These are phyloP conservation scores for Triangularia setosa DNA, from an alignment of 2,329 filamentous ascomycete genomes.

Conservation along the genomic window DNA sequence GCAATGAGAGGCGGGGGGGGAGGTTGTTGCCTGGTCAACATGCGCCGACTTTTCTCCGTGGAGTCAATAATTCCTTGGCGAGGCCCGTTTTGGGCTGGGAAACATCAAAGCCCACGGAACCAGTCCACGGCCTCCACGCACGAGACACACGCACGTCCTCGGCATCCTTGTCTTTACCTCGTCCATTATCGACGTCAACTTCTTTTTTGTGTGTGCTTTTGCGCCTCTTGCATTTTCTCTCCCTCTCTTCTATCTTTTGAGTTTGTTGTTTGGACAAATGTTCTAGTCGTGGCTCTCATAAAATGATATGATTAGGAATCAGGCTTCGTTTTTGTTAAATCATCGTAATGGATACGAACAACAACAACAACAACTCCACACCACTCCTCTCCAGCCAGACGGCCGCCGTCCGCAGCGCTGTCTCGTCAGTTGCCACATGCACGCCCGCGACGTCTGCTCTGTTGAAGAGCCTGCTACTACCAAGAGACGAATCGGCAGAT, in stretches of 20 bases:
- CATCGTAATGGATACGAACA: conserved; percentile 36
- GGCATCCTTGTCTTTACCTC: not conserved
- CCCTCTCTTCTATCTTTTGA: conserved; percentile 19
- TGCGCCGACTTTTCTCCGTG: conserved; percentile 12
- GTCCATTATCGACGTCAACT: not conserved
- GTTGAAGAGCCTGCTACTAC: conserved; percentile 44
- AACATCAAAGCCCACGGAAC: not conserved
- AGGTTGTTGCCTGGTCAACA: conserved; percentile 25
- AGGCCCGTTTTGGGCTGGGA: not conserved
- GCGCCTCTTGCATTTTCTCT: not conserved
- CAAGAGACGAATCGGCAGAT: conserved; percentile 29
- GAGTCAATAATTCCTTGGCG: conserved; percentile 14
- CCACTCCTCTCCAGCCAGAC: conserved; percentile 32
- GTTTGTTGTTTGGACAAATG: conserved; percentile 11
- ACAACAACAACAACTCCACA: not conserved
- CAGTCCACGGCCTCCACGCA: not conserved
- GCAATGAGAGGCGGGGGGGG: not conserved
- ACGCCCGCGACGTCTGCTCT: conserved; percentile 41
- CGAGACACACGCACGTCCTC: not conserved
- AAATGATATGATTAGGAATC: conserved; percentile 35
- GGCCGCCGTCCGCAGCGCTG: conserved; percentile 45
- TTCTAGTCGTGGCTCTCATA: too few relatives aligned
- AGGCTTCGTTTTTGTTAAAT: conserved; percentile 23
- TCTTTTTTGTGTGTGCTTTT: not conserved
- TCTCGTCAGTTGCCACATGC: conserved; percentile 45